Evolutionary conservation across 768 basidiomycete species (phyloP), one percentile per base, ranked within the genome.

Genomic region (Candolleomyces efflorescens): DNA sequence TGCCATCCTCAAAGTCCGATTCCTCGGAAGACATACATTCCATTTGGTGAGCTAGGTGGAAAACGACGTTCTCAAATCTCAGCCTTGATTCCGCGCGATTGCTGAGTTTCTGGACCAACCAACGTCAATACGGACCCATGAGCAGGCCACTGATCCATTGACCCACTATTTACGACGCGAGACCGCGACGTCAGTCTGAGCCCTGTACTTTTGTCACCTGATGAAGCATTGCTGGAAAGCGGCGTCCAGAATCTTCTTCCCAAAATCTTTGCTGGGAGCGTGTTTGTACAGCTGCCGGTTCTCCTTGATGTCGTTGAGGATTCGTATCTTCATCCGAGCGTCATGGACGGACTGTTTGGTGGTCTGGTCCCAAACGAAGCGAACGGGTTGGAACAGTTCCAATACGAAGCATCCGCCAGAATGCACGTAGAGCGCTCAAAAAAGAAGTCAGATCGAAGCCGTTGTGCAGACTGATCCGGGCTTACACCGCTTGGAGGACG

Each of bases 11-110:
- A 50, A 70, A 72, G 60, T 83, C 83, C 13, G 89, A 90, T 67
- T 91, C 89, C 62, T 91, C 89, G 27, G 85, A 86, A 24, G 89
- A 91, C 85, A 90, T 89, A 69, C 88, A 90, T 48, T 90, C 89
- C 18, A 82, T 60, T 59, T 86, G 84, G 56, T 90, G 69, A 13
- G 89, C 88, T 13, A 82, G 82, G 63, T 90, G 86, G 64, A 90
- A 90, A 13, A 73, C 77, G 23, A 82, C 74, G 67, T 89, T 84
- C 54, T 83, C 78, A 59, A 89, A 86, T 54, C 78, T 82, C 62
- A 82, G 73, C 22, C 89, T 79, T 24, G 82, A 76, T 24, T 83
- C 84, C 9, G 80, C 77, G 20, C 89, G 87, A 68, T 81, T 82
- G 54, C 69, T 78, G 44, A 90, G 79, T 78, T 91, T 91, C 89